Evolutionary conservation across 345 rosid genomes (phyloP), one percentile per base, ranked within the genome.

Genomic region (Arabidopsis arenosa): DNA sequence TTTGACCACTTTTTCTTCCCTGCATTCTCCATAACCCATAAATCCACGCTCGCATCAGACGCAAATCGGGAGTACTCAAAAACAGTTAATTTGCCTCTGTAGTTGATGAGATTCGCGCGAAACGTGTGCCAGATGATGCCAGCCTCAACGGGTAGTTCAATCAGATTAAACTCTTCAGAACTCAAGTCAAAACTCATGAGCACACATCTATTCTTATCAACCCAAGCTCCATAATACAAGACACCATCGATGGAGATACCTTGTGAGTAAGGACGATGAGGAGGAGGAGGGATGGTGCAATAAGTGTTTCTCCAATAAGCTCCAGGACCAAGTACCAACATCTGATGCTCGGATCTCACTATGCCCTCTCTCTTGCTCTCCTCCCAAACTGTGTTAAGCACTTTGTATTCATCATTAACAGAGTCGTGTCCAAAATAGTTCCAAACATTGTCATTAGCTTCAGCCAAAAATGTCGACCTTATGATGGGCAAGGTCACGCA

Each of bases 361-460:
- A 44, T 5, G 6, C 26, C 4, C 4, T 53, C 13, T 36, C 39
- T 49, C 17, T 43, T 5, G 15, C 1, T 18, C 10, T 39, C 32
- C 15, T 11, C 51, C 51, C 62, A 53, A 39, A 43, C 23, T 23
- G 10, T 8, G 32, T 30, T 68, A 55, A 68, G 62, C 52, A 55
- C 53, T 68, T 55, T 68, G 73, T 55, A 68, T 68, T 55, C 73
- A 21, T 68, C 63, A 4, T 68, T 2, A 55, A 55, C n/a, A 55
- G 17, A 9, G 5, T 69, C 54, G 17, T 55, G 2, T 6, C 73
- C 73, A 41, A 55, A 68, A 35, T 5, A 14, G 53, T 4, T 68
- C 54, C 43, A 41, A 3, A 55, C 6, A 55, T 26, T 28, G 15
- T 13, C 21, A 37, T n/a, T 5, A n/a, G 35, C 0, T 26, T 40